These are phyloP conservation scores for Macroventuria anomochaeta DNA, from an alignment of 2,329 filamentous ascomycete genomes.

Conservation along the genomic window DNA sequence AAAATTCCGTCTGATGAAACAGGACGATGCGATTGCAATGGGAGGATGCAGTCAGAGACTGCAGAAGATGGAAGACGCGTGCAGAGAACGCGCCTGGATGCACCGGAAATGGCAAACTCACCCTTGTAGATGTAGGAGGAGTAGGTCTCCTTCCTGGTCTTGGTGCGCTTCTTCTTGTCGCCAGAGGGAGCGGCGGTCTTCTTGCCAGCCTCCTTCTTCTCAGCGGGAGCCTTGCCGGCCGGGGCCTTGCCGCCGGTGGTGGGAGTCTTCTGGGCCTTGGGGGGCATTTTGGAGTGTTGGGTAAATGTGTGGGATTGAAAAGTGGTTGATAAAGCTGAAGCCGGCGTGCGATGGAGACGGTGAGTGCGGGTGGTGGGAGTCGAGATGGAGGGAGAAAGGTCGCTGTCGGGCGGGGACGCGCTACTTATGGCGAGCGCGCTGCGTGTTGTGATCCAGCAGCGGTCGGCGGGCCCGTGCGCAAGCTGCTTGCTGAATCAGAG, in stretches of 20 bases:
- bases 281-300: conserved; percentile 74
- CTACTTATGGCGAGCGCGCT: conserved; percentile 51
- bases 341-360: conserved; percentile 33
- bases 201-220: conserved; percentile 99
- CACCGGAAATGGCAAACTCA: conserved; percentile 55
- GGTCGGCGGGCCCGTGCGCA: conserved; percentile 40
- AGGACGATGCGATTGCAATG: conserved; percentile 47
- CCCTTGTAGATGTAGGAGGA: conserved; percentile 99
- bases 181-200: conserved; percentile 92
- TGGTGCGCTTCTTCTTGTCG: conserved; percentile 99
- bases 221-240: conserved; percentile 78
- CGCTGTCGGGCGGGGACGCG: conserved; percentile 51
- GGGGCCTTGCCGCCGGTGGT: conserved; percentile 90
- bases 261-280: conserved; percentile 99
- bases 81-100: conserved; percentile 17
- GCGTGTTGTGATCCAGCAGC: conserved; percentile 50
- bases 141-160: conserved; percentile 99
- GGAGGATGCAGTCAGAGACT: neutral
- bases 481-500: conserved; percentile 13
- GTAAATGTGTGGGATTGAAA: conserved; percentile 18
- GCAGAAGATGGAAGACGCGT: conserved; percentile 6
- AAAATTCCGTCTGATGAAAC: conserved; percentile 14
- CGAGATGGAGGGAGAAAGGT: conserved; percentile 51
- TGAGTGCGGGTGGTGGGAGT: conserved; percentile 38
- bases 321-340: conserved; percentile 23